A percentile compares a stretch with the other conserved stretches of the same genome.
Conservation (phyloP, 768 basidiomycete genomes). For the Neoboletus magnificus region DNA sequence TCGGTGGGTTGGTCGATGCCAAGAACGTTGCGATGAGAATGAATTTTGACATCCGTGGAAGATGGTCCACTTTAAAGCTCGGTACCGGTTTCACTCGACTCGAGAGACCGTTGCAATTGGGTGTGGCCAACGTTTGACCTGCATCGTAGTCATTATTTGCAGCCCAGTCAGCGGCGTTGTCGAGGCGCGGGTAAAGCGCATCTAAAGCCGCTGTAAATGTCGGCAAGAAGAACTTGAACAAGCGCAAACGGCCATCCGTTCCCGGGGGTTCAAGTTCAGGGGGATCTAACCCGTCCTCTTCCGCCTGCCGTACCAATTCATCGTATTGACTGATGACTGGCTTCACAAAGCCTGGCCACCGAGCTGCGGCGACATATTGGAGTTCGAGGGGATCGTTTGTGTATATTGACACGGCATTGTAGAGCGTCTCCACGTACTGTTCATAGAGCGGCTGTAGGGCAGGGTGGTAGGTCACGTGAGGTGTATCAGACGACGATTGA, state of each 20-base stretch:
- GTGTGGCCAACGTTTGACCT: not conserved
- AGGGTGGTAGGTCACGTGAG: conserved; percentile 46
- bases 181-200: conserved; percentile 62
- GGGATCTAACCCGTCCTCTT: conserved; percentile 22
- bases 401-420: conserved; percentile 60
- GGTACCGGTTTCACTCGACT: conserved; percentile 5
- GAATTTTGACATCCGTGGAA: conserved; percentile 71
- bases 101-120: not conserved
- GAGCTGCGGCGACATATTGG: conserved; percentile 70
- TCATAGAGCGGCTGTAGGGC: conserved; percentile 55
- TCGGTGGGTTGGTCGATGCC: conserved; percentile 81
- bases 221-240: conserved; percentile 59
- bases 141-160: conserved; percentile 44
- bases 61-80: conserved; percentile 29
- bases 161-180: conserved; percentile 65
- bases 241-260: conserved; percentile 63
- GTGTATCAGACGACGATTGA: not conserved
- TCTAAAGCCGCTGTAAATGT: conserved; percentile 63
- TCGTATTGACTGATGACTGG: conserved; percentile 56
- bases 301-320: conserved; percentile 16
- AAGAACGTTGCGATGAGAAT: conserved; percentile 74
- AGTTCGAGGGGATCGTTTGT: conserved; percentile 67
- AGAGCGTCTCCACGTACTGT: conserved; percentile 59
- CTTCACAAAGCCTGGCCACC: conserved; percentile 77
- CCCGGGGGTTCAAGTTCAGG: conserved; percentile 38